Conservation (phyloP, 1,284 basidiomycete species). For the Vanrija pseudolonga region DNA sequence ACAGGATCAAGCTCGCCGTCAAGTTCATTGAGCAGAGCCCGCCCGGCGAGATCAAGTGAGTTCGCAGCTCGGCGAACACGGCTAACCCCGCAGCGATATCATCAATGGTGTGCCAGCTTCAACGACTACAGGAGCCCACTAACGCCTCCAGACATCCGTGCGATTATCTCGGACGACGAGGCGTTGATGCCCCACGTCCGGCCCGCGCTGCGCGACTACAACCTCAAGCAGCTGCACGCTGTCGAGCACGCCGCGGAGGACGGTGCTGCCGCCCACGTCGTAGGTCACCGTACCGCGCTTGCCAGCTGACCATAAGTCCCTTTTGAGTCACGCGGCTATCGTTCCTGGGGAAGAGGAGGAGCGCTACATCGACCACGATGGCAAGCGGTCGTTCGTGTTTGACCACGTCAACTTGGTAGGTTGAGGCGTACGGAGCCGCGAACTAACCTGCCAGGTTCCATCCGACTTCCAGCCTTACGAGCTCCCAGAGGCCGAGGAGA, state of each 20-base stretch:
- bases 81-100: conserved; percentile 59
- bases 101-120: conserved; percentile 63
- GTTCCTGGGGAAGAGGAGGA: conserved; percentile 50
- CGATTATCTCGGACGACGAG: conserved; percentile 79
- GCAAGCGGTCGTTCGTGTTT: conserved; percentile 70
- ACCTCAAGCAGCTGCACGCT: conserved; percentile 75
- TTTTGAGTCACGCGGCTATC: conserved; percentile 36
- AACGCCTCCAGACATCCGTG: conserved; percentile 65
- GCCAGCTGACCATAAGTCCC: conserved; percentile 16
- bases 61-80: background rate
- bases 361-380: conserved; percentile 75
- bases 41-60: conserved; percentile 82
- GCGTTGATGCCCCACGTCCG: conserved; percentile 70
- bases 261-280: conserved; percentile 24
- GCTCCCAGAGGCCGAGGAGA: conserved; percentile 63
- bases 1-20: conserved; percentile 56
- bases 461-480: conserved; percentile 61
- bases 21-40: conserved; percentile 81
- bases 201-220: conserved; percentile 75
- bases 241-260: conserved; percentile 57
- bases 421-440: conserved; percentile 9
- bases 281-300: conserved; percentile 4
- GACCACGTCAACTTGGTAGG: conserved; percentile 74
- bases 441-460: background rate
- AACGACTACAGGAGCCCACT: conserved; percentile 6